Conservation (phyloP, 2,329 filamentous ascomycete genomes). For the Cytospora leucostoma region DNA sequence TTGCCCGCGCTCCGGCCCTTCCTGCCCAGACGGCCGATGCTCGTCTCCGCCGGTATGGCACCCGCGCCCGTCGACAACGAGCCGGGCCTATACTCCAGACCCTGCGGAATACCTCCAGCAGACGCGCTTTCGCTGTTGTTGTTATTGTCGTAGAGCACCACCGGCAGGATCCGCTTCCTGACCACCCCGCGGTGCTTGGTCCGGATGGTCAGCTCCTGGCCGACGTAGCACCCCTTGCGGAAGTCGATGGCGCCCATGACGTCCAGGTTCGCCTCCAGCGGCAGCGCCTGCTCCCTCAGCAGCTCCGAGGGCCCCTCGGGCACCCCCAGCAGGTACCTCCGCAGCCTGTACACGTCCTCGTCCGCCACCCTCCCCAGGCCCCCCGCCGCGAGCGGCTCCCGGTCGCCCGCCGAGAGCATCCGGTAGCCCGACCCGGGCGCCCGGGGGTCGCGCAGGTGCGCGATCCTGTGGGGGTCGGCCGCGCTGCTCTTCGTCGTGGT, state of each 20-base stretch:
- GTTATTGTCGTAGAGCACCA: slow-evolving; percentile 65
- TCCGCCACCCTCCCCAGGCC: slow-evolving; percentile 42
- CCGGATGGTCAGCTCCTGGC: slow-evolving; percentile 93
- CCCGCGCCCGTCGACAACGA: slow-evolving; percentile 32
- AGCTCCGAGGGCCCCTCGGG: slow-evolving; percentile 86
- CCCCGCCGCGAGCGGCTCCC: slow-evolving; percentile 36
- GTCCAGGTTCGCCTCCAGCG: slow-evolving; percentile 89
- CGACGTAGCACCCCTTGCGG: slow-evolving; percentile 94
- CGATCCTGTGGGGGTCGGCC: slow-evolving; percentile 14
- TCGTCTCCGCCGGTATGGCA: slow-evolving; percentile 47
- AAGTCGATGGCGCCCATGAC: slow-evolving; percentile 85
- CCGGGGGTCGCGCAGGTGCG: slow-evolving; percentile 38
- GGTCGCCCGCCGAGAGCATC: slow-evolving; percentile 34
- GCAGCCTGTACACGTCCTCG: slow-evolving; percentile 68
- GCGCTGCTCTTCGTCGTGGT: neutral
- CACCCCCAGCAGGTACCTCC: slow-evolving; percentile 78
- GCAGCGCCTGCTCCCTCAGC: slow-evolving; percentile 67
- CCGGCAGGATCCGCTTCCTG: slow-evolving; percentile 83
- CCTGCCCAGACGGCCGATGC: slow-evolving; percentile 54
- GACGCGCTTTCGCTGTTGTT: slow-evolving; percentile 30
- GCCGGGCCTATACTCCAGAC: slow-evolving; percentile 47
- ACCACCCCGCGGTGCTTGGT: slow-evolving; percentile 95
- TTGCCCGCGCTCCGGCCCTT: slow-evolving; percentile 75
- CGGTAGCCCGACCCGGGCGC: slow-evolving; percentile 49
- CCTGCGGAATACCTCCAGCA: slow-evolving; percentile 34